Percentiles rank a stretch among this genome's conserved stretches.
Evolutionary conservation across 345 rosid genomes (phyloP).

Genomic region (Aquilaria sinensis): DNA sequence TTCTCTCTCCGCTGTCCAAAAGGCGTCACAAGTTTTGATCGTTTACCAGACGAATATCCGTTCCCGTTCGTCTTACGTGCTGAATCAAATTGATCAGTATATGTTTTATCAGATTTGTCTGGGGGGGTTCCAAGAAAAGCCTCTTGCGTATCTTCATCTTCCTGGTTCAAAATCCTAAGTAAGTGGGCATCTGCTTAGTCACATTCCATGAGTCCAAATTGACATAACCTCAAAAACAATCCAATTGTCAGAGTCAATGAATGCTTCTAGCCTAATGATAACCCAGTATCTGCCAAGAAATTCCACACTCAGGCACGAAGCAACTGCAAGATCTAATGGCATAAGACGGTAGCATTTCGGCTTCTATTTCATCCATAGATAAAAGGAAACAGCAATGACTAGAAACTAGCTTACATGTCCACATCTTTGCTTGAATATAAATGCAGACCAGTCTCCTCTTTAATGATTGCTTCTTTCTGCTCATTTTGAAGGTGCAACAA

Average conservation of each 20-base stretch:
- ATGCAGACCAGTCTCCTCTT: slow-evolving; percentile 61
- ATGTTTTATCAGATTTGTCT: slow-evolving; percentile 29
- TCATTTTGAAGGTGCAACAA: slow-evolving; percentile 72
- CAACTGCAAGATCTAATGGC: too few relatives aligned
- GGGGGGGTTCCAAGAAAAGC: slow-evolving; percentile 55
- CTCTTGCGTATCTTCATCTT: slow-evolving; percentile 45
- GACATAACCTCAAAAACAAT: not conserved
- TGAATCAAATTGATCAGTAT: slow-evolving; percentile 44
- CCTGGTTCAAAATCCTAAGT: slow-evolving; percentile 60
- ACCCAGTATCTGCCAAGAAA: not conserved
- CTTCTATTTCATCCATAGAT: not conserved
- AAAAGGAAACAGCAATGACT: not conserved
- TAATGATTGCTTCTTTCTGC: slow-evolving; percentile 55
- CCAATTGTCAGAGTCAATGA: not conserved
- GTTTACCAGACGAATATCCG: slow-evolving; percentile 60
- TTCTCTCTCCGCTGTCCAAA: slow-evolving; percentile 66
- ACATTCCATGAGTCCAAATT: not conserved
- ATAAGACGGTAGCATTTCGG: too few relatives aligned
- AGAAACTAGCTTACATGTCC: slow-evolving; percentile 57
- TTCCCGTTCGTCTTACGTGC: slow-evolving; percentile 30
- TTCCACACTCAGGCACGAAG: too few relatives aligned
- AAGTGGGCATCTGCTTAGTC: not conserved
- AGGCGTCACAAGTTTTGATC: slow-evolving; percentile 58
- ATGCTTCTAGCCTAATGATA: not conserved
- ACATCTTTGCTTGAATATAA: slow-evolving; percentile 79